These are phyloP conservation scores for Aaosphaeria pasadenensis DNA, from an alignment of 2,329 filamentous ascomycete species.

Conservation along the genomic window DNA sequence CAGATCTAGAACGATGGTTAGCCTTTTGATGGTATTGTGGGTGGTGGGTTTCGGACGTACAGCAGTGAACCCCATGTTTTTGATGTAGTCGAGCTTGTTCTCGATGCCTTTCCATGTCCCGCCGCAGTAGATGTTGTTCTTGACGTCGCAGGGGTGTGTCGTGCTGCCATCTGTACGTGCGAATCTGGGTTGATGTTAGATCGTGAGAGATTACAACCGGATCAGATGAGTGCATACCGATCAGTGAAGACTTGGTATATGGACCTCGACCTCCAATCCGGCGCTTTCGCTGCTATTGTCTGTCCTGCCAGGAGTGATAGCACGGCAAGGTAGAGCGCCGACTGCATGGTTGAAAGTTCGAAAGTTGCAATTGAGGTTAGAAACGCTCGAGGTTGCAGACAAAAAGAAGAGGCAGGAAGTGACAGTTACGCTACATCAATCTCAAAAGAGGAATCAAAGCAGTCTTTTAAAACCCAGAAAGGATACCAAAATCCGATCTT, in stretches of 20 bases:
- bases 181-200: conserved; percentile 1
- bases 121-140: conserved; percentile 39
- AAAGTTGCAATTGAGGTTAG: too few relatives aligned
- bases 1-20: conserved; percentile 21
- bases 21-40: neutral
- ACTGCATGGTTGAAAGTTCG: too few relatives aligned
- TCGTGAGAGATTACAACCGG: neutral
- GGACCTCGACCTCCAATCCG: conserved; percentile 6
- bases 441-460: too few relatives aligned
- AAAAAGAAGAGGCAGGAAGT: too few relatives aligned
- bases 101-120: conserved; percentile 46
- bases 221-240: neutral
- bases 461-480: too few relatives aligned
- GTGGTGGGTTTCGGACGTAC: neutral
- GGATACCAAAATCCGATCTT: too few relatives aligned
- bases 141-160: conserved; percentile 4
- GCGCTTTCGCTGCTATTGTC: conserved; percentile 1
- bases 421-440: too few relatives aligned
- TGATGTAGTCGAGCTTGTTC: conserved; percentile 45
- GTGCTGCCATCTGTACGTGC: conserved; percentile 7
- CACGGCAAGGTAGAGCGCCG: neutral
- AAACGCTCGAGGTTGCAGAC: too few relatives aligned
- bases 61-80: conserved; percentile 47
- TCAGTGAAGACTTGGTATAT: conserved; percentile 10
- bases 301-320: neutral